These are phyloP conservation scores for Aureobasidium leucospermi DNA, from an alignment of 2,329 filamentous ascomycete genomes.

Conservation along the genomic window DNA sequence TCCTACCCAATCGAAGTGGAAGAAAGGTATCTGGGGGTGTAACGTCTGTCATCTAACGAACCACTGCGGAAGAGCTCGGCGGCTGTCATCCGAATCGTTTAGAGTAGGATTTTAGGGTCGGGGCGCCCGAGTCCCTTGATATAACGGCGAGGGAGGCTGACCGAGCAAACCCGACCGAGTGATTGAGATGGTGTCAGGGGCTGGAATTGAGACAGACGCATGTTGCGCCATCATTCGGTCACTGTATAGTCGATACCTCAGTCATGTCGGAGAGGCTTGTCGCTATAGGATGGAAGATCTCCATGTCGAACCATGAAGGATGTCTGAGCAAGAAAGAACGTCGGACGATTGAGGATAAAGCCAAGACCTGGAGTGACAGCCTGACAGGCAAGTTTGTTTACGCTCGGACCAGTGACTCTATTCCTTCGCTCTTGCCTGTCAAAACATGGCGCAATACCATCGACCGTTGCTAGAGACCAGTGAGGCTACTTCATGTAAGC, in stretches of 20 bases:
- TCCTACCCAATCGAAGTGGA: background rate
- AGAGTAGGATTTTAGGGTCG: background rate
- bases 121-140: background rate
- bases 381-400: no score
- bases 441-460: background rate
- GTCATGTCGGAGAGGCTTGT: no score
- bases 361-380: no score
- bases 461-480: background rate
- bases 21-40: background rate
- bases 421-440: background rate
- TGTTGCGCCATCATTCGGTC: no score
- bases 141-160: background rate
- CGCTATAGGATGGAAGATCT: no score
- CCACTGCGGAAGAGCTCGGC: constrained; percentile 1
- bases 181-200: background rate
- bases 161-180: background rate
- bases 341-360: no score
- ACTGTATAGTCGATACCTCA: no score
- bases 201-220: background rate
- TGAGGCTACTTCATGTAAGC: constrained; percentile 3
- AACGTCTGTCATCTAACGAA: background rate
- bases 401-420: no score
- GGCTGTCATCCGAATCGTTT: background rate
- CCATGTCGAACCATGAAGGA: no score
- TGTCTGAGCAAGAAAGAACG: no score